Conservation (phyloP, 2,329 filamentous ascomycete species). For the Fusarium sp. region DNA sequence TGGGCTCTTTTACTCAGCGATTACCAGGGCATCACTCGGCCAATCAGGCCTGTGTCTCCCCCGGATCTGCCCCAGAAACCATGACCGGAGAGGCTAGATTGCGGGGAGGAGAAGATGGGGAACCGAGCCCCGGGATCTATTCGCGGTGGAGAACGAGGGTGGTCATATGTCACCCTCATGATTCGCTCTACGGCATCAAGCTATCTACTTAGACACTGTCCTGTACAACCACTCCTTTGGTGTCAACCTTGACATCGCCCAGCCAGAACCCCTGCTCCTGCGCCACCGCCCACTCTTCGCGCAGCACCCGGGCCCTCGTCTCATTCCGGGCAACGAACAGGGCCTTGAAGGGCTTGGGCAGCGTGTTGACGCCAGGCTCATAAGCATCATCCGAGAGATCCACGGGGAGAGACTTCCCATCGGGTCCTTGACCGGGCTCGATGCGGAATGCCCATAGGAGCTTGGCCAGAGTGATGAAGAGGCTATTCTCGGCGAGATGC, state of each 20-base stretch:
- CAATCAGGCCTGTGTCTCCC: too few relatives aligned
- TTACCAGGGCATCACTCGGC: too few relatives aligned
- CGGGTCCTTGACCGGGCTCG: background rate
- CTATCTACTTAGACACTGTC: too few relatives aligned
- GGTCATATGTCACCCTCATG: too few relatives aligned
- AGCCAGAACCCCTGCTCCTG: conserved; percentile 6
- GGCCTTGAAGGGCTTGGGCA: conserved; percentile 19
- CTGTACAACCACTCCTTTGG: background rate
- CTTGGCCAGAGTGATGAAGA: conserved; percentile 24
- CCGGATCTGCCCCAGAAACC: too few relatives aligned
- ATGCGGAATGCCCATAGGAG: conserved; percentile 22
- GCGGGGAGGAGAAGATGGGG: too few relatives aligned
- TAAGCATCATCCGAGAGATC: conserved; percentile 14
- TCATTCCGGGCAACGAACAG: conserved; percentile 12
- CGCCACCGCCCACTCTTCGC: conserved; percentile 9
- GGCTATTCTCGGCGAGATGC: conserved; percentile 57
- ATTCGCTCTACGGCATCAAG: too few relatives aligned
- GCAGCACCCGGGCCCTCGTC: background rate
- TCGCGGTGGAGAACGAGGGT: too few relatives aligned
- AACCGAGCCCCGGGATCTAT: too few relatives aligned
- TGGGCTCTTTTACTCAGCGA: too few relatives aligned
- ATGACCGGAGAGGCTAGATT: too few relatives aligned
- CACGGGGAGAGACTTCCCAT: background rate
- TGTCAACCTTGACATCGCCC: conserved; percentile 11
- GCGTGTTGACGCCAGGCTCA: conserved; percentile 7